Conservation (phyloP, 345 rosid species). For the Eucalyptus sp. region DNA sequence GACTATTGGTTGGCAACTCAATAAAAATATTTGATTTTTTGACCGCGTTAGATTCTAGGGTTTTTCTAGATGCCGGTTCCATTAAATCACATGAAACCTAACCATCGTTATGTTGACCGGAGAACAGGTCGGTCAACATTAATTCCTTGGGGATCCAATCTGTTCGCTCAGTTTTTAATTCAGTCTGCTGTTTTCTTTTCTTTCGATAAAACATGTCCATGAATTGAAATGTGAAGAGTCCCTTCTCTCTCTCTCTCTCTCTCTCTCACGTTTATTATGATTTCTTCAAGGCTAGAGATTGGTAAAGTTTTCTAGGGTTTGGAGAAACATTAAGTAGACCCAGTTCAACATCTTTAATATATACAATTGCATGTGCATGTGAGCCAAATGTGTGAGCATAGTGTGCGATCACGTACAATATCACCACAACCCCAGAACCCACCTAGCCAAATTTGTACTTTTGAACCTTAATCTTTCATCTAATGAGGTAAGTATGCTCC, state of each 20-base stretch:
- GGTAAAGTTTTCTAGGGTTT: not conserved
- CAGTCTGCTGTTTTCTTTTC: not conserved
- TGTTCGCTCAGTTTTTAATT: not conserved
- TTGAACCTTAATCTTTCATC: not conserved
- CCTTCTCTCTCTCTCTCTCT: too few relatives aligned
- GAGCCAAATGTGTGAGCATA: not conserved
- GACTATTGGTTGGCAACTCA: slow-evolving; percentile 8
- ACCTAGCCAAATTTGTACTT: not conserved
- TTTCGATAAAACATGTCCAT: not conserved
- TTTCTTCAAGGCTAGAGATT: not conserved
- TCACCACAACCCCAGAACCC: not conserved
- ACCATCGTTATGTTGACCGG: slow-evolving; percentile 1
- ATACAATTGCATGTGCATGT: not conserved
- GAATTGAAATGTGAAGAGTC: not conserved
- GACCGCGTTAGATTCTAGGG: not conserved
- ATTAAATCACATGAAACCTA: not conserved
- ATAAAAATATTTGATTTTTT: not conserved
- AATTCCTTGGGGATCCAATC: slow-evolving; percentile 11
- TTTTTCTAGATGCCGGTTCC: not conserved
- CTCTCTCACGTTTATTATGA: not conserved
- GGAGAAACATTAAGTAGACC: not conserved
- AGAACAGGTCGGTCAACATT: slow-evolving; percentile 16
- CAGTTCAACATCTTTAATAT: not conserved
- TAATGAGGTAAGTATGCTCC: not conserved
- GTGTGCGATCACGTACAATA: not conserved